Percentiles rank a stretch among this genome's conserved stretches.
These are phyloP conservation scores for Tilletia walkeri DNA, from an alignment of 1,284 basidiomycete species.

Conservation along the genomic window DNA sequence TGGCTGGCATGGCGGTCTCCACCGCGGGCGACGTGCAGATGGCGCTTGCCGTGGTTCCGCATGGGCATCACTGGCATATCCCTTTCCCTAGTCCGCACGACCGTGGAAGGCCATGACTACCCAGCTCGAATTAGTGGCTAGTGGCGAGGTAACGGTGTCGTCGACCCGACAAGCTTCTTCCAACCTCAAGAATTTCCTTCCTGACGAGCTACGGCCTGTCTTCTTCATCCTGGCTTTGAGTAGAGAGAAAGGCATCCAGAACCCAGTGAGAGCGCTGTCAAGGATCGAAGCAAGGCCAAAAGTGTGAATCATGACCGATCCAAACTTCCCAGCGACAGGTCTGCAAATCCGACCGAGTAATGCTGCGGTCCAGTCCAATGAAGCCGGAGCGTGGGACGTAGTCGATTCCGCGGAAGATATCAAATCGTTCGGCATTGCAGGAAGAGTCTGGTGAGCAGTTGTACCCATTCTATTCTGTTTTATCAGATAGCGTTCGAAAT, in stretches of 20 bases:
- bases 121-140: too few species aligned
- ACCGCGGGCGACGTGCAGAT: background rate
- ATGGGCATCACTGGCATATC: slow-evolving; percentile 1
- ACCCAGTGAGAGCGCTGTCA: too few species aligned
- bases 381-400: background rate
- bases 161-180: too few species aligned
- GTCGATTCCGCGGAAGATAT: slow-evolving; percentile 45
- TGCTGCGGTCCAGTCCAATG: background rate
- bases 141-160: too few species aligned
- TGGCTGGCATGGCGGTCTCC: too few species aligned
- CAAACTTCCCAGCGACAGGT: slow-evolving; percentile 41
- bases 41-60: background rate
- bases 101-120: too few species aligned
- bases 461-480: background rate
- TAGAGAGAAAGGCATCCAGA: too few species aligned
- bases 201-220: too few species aligned
- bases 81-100: too few species aligned
- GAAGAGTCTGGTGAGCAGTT: slow-evolving; percentile 42
- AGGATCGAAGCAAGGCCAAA: too few species aligned
- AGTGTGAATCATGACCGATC: slow-evolving; percentile 21
- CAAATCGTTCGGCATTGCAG: slow-evolving; percentile 49
- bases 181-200: too few species aligned
- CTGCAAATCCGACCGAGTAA: slow-evolving; percentile 41
- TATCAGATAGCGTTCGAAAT: background rate
- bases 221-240: too few species aligned